Percentiles rank a stretch among this genome's conserved stretches.
These are phyloP conservation scores for Tetraselmis striata DNA, from an alignment of 139 green algal species.

Conservation along the genomic window DNA sequence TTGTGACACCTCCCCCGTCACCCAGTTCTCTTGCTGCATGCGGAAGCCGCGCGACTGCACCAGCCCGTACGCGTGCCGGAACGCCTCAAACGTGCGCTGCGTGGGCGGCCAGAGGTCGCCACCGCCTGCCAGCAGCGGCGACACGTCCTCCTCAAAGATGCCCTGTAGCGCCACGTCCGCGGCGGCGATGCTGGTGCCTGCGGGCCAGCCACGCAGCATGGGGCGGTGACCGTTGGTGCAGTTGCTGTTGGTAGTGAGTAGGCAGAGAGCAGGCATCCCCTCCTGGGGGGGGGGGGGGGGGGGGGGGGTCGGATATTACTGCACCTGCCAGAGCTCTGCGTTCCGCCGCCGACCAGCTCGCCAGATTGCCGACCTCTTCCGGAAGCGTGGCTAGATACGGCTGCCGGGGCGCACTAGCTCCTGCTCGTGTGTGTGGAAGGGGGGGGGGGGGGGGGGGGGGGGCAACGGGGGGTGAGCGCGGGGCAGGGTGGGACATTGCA, in stretches of 20 bases:
- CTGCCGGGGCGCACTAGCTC: neutral
- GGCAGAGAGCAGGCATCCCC: too few relatives aligned
- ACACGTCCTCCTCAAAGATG: constrained; percentile 8
- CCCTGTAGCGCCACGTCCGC: neutral
- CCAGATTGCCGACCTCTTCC: neutral
- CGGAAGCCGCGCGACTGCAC: constrained; percentile 69
- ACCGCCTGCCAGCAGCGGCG: constrained; percentile 15
- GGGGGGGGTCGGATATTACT: too few relatives aligned
- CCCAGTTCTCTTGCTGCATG: constrained; percentile 56
- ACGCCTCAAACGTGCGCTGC: constrained; percentile 18
- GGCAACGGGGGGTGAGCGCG: too few relatives aligned
- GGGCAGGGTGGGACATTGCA: too few relatives aligned
- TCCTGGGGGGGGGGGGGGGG: too few relatives aligned
- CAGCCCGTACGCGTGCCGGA: constrained; percentile 38
- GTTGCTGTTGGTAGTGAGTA: too few relatives aligned
- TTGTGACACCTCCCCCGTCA: constrained; percentile 34
- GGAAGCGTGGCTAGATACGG: neutral
- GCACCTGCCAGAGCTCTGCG: neutral
- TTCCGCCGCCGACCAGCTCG: neutral
- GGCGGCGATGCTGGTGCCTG: neutral
- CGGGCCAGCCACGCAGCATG: too few relatives aligned
- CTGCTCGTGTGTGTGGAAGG: too few relatives aligned
- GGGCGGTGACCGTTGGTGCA: too few relatives aligned
- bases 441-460: too few relatives aligned
- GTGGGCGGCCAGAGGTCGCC: constrained; percentile 39